Conservation (phyloP, 768 basidiomycete species). For the Antrodiella citrinella region DNA sequence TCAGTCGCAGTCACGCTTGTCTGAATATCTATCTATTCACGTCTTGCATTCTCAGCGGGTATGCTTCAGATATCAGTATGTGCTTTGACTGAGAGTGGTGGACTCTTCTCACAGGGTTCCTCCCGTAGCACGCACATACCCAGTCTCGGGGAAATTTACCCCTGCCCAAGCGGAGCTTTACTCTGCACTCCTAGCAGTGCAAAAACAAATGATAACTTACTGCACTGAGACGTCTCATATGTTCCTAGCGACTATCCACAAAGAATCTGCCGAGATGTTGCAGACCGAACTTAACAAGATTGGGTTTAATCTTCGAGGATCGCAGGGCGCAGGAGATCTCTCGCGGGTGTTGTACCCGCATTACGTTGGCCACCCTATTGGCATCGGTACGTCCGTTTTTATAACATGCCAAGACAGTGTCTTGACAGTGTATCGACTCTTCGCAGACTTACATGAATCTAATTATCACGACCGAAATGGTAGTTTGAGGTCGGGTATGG, state of each 20-base stretch:
- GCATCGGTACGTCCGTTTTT: slow-evolving; percentile 76
- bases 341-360: slow-evolving; percentile 82
- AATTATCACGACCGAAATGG: slow-evolving; percentile 44
- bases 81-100: slow-evolving; percentile 13
- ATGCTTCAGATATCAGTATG: slow-evolving; percentile 91
- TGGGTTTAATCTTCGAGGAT: slow-evolving; percentile 54
- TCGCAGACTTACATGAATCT: slow-evolving; percentile 86
- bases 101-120: slow-evolving; percentile 2
- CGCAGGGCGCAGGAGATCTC: slow-evolving; percentile 43
- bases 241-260: slow-evolving; percentile 72
- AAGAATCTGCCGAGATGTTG: slow-evolving; percentile 57
- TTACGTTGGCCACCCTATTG: slow-evolving; percentile 86
- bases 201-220: slow-evolving; percentile 55
- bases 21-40: background rate
- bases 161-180: slow-evolving; percentile 81
- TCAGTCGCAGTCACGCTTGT: slow-evolving; percentile 27
- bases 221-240: slow-evolving; percentile 52
- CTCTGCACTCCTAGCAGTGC: slow-evolving; percentile 61
- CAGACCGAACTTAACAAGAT: slow-evolving; percentile 69
- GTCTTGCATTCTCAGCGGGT: slow-evolving; percentile 46
- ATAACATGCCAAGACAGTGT: background rate
- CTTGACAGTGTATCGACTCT: background rate
- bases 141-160: slow-evolving; percentile 75
- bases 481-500: slow-evolving; percentile 78
- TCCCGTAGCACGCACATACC: slow-evolving; percentile 72